Evolutionary conservation across 495 filamentous ascomycete species (phyloP).

Genomic region (Aspergillus sparsus): DNA sequence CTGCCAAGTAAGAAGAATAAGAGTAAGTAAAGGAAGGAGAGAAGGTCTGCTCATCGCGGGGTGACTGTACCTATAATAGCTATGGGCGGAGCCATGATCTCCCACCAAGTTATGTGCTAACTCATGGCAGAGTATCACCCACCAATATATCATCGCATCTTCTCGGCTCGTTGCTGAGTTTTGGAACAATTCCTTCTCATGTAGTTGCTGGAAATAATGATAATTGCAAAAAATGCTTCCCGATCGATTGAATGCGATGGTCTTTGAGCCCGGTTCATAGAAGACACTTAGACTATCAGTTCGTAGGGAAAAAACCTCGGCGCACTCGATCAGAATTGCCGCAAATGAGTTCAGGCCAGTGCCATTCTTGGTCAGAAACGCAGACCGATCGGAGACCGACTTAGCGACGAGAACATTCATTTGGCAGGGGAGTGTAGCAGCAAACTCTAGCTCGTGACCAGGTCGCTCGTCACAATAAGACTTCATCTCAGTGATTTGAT

Average conservation of each 20-base stretch:
- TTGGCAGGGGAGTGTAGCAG: constrained; percentile 67
- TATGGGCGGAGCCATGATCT: constrained; percentile 78
- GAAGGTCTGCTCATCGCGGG: not conserved
- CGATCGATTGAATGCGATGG: constrained; percentile 88
- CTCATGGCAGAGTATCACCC: constrained; percentile 88
- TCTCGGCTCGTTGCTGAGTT: constrained; percentile 45
- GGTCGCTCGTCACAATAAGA: constrained; percentile 86
- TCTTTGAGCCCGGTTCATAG: constrained; percentile 73
- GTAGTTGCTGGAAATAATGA: constrained; percentile 79
- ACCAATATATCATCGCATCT: constrained; percentile 85
- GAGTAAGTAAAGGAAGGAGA: constrained; percentile 11
- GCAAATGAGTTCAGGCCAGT: constrained; percentile 69
- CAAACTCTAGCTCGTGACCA: constrained; percentile 75
- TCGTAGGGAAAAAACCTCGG: constrained; percentile 66
- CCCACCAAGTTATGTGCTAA: constrained; percentile 88
- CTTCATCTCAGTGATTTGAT: constrained; percentile 76
- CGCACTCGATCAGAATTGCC: constrained; percentile 66
- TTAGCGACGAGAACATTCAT: constrained; percentile 74
- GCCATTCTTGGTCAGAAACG: constrained; percentile 65
- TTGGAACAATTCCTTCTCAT: constrained; percentile 53
- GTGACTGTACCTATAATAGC: constrained; percentile 64
- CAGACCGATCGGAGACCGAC: constrained; percentile 47
- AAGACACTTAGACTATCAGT: constrained; percentile 74
- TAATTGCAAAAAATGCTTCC: constrained; percentile 94
- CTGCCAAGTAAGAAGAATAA: constrained; percentile 20